These are phyloP conservation scores for Aspergillus sp. DNA, from an alignment of 2,329 filamentous ascomycete species.

Conservation along the genomic window DNA sequence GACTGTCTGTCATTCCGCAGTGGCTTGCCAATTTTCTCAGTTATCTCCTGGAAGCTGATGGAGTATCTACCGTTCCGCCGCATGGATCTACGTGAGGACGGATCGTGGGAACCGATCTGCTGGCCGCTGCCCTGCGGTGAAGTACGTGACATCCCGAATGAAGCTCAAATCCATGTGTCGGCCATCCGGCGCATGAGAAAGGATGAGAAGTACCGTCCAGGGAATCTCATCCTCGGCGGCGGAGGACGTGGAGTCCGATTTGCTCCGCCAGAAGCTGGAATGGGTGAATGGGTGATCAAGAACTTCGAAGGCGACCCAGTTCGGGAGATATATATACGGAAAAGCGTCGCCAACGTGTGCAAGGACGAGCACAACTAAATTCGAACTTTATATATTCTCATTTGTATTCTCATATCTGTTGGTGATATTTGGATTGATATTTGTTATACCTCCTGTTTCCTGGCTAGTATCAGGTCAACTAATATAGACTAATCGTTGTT, in stretches of 20 bases:
- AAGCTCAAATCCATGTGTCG: constrained; percentile 70
- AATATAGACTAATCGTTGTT: background rate
- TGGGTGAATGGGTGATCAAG: constrained; percentile 70
- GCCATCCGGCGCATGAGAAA: constrained; percentile 70
- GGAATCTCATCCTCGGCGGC: constrained; percentile 77
- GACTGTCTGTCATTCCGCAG: constrained; percentile 68
- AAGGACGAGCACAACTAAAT: constrained; percentile 21
- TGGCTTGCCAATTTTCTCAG: constrained; percentile 57
- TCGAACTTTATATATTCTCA: background rate
- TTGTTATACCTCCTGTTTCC: background rate
- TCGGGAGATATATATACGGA: constrained; percentile 65
- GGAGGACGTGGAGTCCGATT: constrained; percentile 67
- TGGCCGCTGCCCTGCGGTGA: constrained; percentile 80
- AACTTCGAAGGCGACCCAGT: constrained; percentile 65
- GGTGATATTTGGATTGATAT: background rate
- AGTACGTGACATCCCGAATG: constrained; percentile 70
- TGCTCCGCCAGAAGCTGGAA: constrained; percentile 63
- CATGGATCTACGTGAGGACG: constrained; percentile 73
- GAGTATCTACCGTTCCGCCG: constrained; percentile 78
- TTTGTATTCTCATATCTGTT: background rate
- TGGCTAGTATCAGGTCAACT: background rate
- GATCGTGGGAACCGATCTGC: constrained; percentile 74
- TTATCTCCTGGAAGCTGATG: constrained; percentile 73
- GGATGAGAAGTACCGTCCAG: constrained; percentile 67
- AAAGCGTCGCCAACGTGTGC: constrained; percentile 32